A percentile compares a stretch with the other conserved stretches of the same genome.
Evolutionary conservation across 2,329 filamentous ascomycete genomes (phyloP).

Genomic region (Clarireedia monteithiana): DNA sequence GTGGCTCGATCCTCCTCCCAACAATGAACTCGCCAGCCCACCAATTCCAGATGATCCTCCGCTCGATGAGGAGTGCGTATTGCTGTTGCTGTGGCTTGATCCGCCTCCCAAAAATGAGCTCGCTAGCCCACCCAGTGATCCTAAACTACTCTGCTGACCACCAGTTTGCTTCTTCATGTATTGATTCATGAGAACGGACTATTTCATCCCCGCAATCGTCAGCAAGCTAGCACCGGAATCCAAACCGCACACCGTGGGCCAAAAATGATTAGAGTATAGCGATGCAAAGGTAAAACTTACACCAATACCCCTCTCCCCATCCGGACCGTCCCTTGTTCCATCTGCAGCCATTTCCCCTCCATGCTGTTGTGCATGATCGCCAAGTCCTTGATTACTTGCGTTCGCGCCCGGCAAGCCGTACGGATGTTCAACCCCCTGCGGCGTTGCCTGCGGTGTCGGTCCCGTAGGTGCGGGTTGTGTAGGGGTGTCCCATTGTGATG

Average conservation of each 20-base stretch:
- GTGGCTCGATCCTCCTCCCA: conserved; percentile 8
- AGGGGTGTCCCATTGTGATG: conserved; percentile 67
- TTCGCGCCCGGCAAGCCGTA: conserved; percentile 43
- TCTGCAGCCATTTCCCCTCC: conserved; percentile 45
- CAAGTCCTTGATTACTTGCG: background rate
- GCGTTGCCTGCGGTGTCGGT: conserved; percentile 47
- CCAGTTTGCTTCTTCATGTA: conserved; percentile 11
- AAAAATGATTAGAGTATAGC: background rate
- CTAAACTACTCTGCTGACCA: conserved; percentile 21
- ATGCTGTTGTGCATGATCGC: conserved; percentile 15
- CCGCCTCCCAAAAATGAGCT: conserved; percentile 28
- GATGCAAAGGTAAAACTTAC: conserved; percentile 39
- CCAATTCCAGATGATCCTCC: conserved; percentile 28
- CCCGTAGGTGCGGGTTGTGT: conserved; percentile 56
- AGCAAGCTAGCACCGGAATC: background rate
- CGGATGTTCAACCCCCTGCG: conserved; percentile 46
- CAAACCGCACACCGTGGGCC: too few relatives aligned
- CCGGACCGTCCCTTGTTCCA: conserved; percentile 46
- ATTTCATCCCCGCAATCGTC: background rate
- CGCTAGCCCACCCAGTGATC: conserved; percentile 34
- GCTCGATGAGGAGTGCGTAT: conserved; percentile 20
- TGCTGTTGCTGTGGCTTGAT: conserved; percentile 16
- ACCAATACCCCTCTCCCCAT: conserved; percentile 58
- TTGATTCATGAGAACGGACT: conserved; percentile 29
- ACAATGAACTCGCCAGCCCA: too few relatives aligned